A percentile compares a stretch with the other conserved stretches of the same genome.
These are phyloP conservation scores for Paramyrothecium roridum DNA, from an alignment of 2,329 filamentous ascomycete species.

Conservation along the genomic window DNA sequence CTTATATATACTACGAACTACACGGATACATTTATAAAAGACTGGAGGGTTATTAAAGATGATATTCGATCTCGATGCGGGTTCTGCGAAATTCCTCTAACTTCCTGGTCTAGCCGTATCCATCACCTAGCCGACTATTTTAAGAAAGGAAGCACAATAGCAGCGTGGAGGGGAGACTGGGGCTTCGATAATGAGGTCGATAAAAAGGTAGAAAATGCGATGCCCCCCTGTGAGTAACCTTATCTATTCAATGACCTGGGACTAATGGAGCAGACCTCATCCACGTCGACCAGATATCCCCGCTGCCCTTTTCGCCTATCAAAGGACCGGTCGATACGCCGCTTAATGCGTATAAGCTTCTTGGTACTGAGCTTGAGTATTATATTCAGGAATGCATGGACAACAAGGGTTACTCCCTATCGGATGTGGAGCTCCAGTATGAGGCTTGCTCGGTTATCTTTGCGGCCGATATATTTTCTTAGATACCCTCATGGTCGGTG, in stretches of 20 bases:
- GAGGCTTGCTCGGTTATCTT: constrained; percentile 21
- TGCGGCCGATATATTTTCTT: constrained; percentile 12
- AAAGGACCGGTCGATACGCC: constrained; percentile 11
- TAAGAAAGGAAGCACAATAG: constrained; percentile 32
- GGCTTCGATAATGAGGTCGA: constrained; percentile 23
- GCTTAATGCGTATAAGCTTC: constrained; percentile 25
- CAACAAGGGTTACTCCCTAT: constrained; percentile 6
- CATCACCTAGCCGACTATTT: constrained; percentile 37
- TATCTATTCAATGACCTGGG: neutral
- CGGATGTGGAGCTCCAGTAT: constrained; percentile 13
- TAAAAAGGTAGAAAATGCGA: constrained; percentile 28
- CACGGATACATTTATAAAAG: constrained; percentile 38
- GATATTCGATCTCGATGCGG: constrained; percentile 28
- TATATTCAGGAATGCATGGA: constrained; percentile 11
- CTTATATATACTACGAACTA: constrained; percentile 34
- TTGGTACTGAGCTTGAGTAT: constrained; percentile 28
- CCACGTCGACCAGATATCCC: constrained; percentile 30
- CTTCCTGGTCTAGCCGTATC: constrained; percentile 27
- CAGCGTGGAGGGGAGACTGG: constrained; percentile 36
- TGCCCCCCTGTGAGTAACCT: constrained; percentile 26
- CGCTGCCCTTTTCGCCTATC: constrained; percentile 24
- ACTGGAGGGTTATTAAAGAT: constrained; percentile 26
- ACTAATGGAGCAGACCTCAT: constrained; percentile 25
- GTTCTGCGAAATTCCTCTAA: constrained; percentile 30
- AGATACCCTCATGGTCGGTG: neutral